A percentile compares a stretch with the other conserved stretches of the same genome.
Conservation (phyloP, 208 protist genomes). For the Angomonas desouzai region DNA sequence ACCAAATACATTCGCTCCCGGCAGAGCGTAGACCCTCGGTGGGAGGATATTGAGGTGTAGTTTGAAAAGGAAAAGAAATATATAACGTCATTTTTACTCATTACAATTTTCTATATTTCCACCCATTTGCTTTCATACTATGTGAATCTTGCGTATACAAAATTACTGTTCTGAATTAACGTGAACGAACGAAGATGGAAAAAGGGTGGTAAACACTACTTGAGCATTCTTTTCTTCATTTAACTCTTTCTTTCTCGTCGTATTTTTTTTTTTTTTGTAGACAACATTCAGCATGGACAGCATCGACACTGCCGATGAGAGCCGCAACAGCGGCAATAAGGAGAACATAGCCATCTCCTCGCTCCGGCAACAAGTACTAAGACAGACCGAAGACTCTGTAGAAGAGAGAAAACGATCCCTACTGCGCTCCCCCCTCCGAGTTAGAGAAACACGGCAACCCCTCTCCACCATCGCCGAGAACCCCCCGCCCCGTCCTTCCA, state of each 20-base stretch:
- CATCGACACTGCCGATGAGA: background rate
- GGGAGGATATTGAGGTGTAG: slow-evolving; percentile 71
- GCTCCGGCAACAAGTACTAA: background rate
- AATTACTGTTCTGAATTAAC: no score
- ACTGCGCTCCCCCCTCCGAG: background rate
- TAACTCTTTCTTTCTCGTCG: background rate
- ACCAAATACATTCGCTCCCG: slow-evolving; percentile 68
- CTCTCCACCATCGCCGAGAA: background rate
- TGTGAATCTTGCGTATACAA: no score
- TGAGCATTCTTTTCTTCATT: background rate
- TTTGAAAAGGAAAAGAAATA: no score
- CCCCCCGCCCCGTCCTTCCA: background rate
- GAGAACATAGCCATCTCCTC: background rate
- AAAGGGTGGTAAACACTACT: no score
- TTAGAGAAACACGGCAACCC: background rate
- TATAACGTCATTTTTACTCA: no score
- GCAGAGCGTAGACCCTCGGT: slow-evolving; percentile 52
- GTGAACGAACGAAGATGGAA: no score
- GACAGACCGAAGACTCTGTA: background rate
- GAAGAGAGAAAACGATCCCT: background rate
- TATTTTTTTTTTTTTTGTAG: slow-evolving; percentile 21
- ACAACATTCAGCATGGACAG: slow-evolving; percentile 3
- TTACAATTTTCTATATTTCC: no score
- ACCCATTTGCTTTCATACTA: no score
- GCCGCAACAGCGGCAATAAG: background rate